Base-by-base conservation (phyloP, 192 early-diverging fungal genomes). In the Podila clonocystis region DNA sequence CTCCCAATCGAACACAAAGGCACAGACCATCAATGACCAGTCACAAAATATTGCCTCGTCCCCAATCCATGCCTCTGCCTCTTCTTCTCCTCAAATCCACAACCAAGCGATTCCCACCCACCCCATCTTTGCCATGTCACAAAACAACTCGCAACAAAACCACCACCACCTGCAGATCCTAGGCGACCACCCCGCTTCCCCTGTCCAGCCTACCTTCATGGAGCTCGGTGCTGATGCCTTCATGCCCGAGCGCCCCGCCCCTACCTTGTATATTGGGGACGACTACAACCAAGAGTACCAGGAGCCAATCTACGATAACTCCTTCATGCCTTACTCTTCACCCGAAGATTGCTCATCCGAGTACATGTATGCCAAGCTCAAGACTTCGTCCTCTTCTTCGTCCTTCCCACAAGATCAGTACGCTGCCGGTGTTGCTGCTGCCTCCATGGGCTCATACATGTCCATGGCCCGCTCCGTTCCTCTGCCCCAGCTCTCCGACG, bases 91-190 rank as follows among this genome's bases (percentile, higher is more conserved):
- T 24, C 60, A 62, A 19, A 36, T 31, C 41, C 59, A 31, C 28
- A 29, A 58, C 41, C 45, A 70, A 20, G 31, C 15, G 13, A 59
- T 34, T 22, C 58, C 73, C 8, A 19, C 41, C 50, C 64, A 67
- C 28, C 45, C 48, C 15, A 38, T 72, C 36, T 66, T 64, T 55
- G 67, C 70, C 33, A 58, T 58, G 22, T 22, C 68, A 5, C 49
- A 50, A 38, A 24, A 2, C 52, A 55, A n/a, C 24, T 11, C 52
- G 1, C 58, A 70, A n/a, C 57, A 79, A 28, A 62, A 68, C 13
- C 70, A 72, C 38, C 77, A 80, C 52, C 77, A 73, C 24, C 70
- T 80, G 9, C 77, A 80, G 30, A 80, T 80, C 67, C 62, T 80
- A 11, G 77, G 77, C 9, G 67, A 80, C 59, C 77, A 80, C 31